These are phyloP conservation scores for Euphrasia arctica DNA, from an alignment of 305 asterid genomes.

Conservation along the genomic window DNA sequence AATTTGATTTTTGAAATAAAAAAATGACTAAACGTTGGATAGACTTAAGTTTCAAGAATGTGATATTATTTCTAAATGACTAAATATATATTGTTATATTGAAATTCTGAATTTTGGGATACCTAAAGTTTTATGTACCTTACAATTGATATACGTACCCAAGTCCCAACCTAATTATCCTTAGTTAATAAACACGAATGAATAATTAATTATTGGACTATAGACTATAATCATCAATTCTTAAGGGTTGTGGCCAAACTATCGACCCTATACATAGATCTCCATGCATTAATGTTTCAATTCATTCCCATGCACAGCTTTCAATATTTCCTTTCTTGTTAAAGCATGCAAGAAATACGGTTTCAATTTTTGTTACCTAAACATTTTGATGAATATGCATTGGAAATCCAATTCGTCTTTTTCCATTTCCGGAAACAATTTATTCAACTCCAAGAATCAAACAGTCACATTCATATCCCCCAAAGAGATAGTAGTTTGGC, in stretches of 20 bases:
- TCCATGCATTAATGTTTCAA: constrained; percentile 33
- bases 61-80: too few relatives aligned
- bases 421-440: constrained; percentile 29
- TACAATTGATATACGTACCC: too few relatives aligned
- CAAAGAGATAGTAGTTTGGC: constrained; percentile 15
- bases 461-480: constrained; percentile 34
- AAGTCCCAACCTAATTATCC: neutral
- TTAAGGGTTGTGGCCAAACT: constrained; percentile 16
- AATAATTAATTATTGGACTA: neutral
- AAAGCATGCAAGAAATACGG: constrained; percentile 35
- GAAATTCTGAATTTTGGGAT: too few relatives aligned
- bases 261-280: constrained; percentile 23
- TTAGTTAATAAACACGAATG: neutral
- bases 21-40: too few relatives aligned
- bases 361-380: constrained; percentile 29
- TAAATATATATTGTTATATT: too few relatives aligned
- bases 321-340: constrained; percentile 27
- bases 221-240: neutral
- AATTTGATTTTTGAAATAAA: too few relatives aligned
- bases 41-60: too few relatives aligned
- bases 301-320: constrained; percentile 32
- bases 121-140: too few relatives aligned
- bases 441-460: constrained; percentile 24
- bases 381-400: constrained; percentile 32
- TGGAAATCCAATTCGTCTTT: constrained; percentile 26